These are phyloP conservation scores for Ambrosiella beaveri DNA, from an alignment of 2,329 filamentous ascomycete species.

Conservation along the genomic window DNA sequence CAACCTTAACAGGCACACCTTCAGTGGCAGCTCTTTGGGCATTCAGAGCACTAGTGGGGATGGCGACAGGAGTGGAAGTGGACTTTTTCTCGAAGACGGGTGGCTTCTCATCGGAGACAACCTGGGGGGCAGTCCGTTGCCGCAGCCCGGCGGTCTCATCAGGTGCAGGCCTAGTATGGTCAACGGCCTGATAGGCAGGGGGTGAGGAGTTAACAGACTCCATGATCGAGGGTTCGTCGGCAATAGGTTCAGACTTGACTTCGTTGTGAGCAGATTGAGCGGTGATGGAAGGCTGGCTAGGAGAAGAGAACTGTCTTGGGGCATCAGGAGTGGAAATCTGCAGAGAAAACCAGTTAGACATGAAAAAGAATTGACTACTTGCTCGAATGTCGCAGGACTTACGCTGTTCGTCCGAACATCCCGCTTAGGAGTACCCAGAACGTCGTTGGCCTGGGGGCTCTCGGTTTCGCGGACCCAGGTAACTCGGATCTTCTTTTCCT, in stretches of 20 bases:
- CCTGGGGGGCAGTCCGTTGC: conserved; percentile 7
- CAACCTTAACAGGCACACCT: conserved; percentile 75
- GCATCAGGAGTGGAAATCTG: conserved; percentile 27
- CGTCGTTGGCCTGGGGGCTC: conserved; percentile 19
- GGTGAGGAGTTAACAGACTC: conserved; percentile 23
- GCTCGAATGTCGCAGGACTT: not conserved
- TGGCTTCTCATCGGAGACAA: conserved; percentile 2
- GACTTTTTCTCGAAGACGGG: not conserved
- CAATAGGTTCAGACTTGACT: conserved; percentile 1
- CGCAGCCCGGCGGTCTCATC: conserved; percentile 8
- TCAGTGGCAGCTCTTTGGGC: conserved; percentile 23
- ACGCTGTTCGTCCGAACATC: conserved; percentile 12
- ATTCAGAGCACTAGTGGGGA: not conserved
- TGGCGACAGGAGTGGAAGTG: not conserved
- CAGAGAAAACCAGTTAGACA: conserved; percentile 4
- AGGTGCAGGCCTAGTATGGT: not conserved
- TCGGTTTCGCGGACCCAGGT: conserved; percentile 53
- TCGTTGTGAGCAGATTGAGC: conserved; percentile 16
- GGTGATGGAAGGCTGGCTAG: conserved; percentile 21
- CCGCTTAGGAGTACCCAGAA: conserved; percentile 13
- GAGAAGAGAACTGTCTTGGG: conserved; percentile 29
- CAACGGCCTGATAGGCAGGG: not conserved
- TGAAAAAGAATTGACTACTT: conserved; percentile 14
- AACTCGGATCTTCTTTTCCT: conserved; percentile 93
- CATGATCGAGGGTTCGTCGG: conserved; percentile 24